These are phyloP conservation scores for Umbelopsis ramanniana DNA, from an alignment of 192 early-diverging fungal genomes.

Conservation along the genomic window DNA sequence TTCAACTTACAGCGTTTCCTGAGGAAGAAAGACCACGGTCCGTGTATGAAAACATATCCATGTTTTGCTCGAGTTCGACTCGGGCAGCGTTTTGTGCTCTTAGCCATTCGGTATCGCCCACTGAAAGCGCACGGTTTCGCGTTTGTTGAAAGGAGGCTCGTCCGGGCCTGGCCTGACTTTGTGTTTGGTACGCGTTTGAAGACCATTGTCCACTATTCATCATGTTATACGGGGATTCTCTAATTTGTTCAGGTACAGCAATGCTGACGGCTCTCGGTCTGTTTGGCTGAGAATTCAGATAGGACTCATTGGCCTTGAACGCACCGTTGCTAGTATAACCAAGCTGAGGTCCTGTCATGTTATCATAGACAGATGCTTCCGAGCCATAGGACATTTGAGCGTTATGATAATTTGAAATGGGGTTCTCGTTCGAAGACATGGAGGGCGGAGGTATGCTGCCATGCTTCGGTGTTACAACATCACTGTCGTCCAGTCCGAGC, in stretches of 20 bases:
- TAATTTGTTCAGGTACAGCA: constrained; percentile 35
- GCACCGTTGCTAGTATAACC: not conserved
- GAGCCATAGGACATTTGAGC: not conserved
- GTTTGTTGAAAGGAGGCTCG: not conserved
- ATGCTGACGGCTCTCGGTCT: constrained; percentile 53
- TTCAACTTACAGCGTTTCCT: constrained; percentile 6
- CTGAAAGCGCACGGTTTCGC: not conserved
- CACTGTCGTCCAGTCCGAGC: constrained; percentile 36
- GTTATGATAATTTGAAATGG: not conserved
- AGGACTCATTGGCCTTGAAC: not conserved
- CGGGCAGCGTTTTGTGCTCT: constrained; percentile 9
- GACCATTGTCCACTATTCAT: not conserved
- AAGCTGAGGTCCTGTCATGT: not conserved
- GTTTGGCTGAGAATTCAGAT: constrained; percentile 37
- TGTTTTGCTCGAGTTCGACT: not conserved
- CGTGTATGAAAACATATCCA: not conserved
- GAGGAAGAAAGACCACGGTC: not conserved
- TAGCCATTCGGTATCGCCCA: constrained; percentile 18
- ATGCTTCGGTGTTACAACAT: not conserved
- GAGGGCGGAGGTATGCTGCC: not conserved
- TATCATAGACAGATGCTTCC: not conserved
- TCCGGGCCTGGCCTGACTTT: not conserved
- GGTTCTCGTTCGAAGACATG: constrained; percentile 7
- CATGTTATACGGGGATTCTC: not conserved
- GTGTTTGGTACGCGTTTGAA: not conserved